Evolutionary conservation across 73 alveolate genomes (phyloP), one percentile per base, ranked within the genome.

Genomic region (Blepharisma japonicum): DNA sequence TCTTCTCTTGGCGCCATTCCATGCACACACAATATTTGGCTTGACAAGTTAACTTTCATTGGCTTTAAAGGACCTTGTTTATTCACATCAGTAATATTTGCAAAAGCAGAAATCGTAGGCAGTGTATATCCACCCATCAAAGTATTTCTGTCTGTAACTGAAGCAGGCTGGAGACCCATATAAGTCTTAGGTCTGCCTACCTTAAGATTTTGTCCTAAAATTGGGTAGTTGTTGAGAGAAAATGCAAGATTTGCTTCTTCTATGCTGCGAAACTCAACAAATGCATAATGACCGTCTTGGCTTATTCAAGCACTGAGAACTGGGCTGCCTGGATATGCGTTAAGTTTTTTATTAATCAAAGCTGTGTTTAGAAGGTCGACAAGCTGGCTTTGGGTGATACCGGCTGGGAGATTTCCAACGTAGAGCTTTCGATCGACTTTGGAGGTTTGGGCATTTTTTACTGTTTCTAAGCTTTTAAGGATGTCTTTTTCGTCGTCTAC

Each of bases 241-340:
- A 78, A 68, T 6, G 86, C 90, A 38, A 77, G 82, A 6, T 78
- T 77, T 47, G 87, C 86, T 32, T 83, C 90, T 67, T 83, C 86
- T 6, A 80, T 45, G 14, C 81, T 39, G 18, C 90, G 27, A 67
- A 80, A 78, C 71, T 83, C 90, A 8, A 83, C 90, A 80, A 83
- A 83, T 14, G 90, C 81, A 47, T 83, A 83, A 45, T 83, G 90
- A 0, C 87, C 90, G 56, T 83, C 90, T 56, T 78, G 56, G 66
- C 83, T 67, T 7, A 83, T 80, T 88, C 90, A 83, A 7, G 90
- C 83, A 66, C 77, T 55, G n/a, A 83, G 9, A 7, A 66, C 82
- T 20, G 90, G 90, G 5, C 47, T 14, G 42, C 90, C 90, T 11
- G 82, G 83, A 32, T 78, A 39, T 8, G 78, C 81, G 56, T 83